Evolutionary conservation across 495 filamentous ascomycete species (phyloP), one percentile per base, ranked within the genome.

Genomic region (Margaritispora aquatica): DNA sequence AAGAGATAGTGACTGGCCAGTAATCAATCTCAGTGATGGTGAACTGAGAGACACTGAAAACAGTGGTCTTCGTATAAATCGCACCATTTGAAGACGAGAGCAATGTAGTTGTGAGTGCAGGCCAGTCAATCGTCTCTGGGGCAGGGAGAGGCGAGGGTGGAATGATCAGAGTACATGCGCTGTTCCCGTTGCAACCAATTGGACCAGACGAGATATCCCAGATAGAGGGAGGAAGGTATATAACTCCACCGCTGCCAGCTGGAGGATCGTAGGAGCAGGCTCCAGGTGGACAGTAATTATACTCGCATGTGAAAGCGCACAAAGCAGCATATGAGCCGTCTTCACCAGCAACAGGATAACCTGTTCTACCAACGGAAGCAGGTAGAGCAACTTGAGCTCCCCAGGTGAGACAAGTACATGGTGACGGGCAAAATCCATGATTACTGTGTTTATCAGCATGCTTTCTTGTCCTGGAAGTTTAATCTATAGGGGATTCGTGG

Each of bases 151-250:
- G 57, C 2, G 21, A 52, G 20, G 57, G 57, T 5, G 57, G 57
- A 38, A 59, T 13, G n/a, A 59, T 49, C 4, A 53, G n/a, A 15
- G 46, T 59, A 26, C 57, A 59, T 13, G 46, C 20, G 13, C 29
- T 34, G 29, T 34, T 34, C 20, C 9, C 9, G 15, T 41, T 52
- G 21, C 57, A 59, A 2, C 10, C 47, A 10, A 59, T 17, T 10
- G 22, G 9, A 1, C 7, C 23, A 10, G 27, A 8, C 1, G n/a
- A 3, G 9, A 26, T 2, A n/a, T 27, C 15, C 57, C 57, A 59
- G 24, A 59, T 38, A 11, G 44, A 29, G 2, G 55, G 55, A 4
- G 23, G 51, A n/a, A 54, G 2, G 19, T 31, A 19, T 23, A 59
- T 8, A n/a, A n/a, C n/a, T n/a, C n/a, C n/a, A n/a, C n/a, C n/a